Evolutionary conservation across 805 yeast species (phyloP).

Genomic region (Cyberlindnera saturnus): DNA sequence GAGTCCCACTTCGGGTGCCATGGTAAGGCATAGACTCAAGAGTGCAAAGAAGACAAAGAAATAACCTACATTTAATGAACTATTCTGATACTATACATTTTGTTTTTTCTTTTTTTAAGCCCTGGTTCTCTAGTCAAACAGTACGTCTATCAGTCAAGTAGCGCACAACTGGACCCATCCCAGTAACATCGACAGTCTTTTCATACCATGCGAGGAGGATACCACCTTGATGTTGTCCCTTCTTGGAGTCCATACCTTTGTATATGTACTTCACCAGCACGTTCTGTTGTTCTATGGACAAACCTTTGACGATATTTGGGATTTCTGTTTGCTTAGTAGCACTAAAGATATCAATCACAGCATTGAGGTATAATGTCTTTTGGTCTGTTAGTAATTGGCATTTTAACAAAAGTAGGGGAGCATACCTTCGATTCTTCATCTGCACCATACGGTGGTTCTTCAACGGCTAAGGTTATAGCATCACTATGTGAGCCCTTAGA

Average conservation of each 20-base stretch:
- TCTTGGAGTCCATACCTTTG: slow-evolving; percentile 72
- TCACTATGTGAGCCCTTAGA: slow-evolving; percentile 67
- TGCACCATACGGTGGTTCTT: slow-evolving; percentile 80
- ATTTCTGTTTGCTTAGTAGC: slow-evolving; percentile 67
- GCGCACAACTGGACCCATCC: slow-evolving; percentile 84
- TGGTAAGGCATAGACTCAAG: slow-evolving; percentile 13
- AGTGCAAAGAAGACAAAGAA: slow-evolving; percentile 16
- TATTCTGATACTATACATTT: background rate
- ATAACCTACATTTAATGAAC: background rate
- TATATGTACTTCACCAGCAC: slow-evolving; percentile 78
- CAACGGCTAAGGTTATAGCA: slow-evolving; percentile 60
- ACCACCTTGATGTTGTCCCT: slow-evolving; percentile 84
- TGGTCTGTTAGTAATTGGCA: slow-evolving; percentile 20
- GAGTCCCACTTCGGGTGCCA: slow-evolving; percentile 17
- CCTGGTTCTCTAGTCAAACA: slow-evolving; percentile 32
- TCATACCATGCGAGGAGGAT: slow-evolving; percentile 87
- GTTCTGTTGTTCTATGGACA: slow-evolving; percentile 64
- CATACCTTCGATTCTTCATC: slow-evolving; percentile 44
- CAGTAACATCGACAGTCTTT: slow-evolving; percentile 75
- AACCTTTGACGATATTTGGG: slow-evolving; percentile 47
- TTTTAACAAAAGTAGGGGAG: slow-evolving; percentile 22
- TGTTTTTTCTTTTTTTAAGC: background rate
- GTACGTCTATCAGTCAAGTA: slow-evolving; percentile 82
- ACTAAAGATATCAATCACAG: slow-evolving; percentile 67
- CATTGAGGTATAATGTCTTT: slow-evolving; percentile 35